A percentile compares a stretch with the other conserved stretches of the same genome.
Conservation (phyloP, 2,329 filamentous ascomycete species). For the Pseudocercospora pini-densiflorae region DNA sequence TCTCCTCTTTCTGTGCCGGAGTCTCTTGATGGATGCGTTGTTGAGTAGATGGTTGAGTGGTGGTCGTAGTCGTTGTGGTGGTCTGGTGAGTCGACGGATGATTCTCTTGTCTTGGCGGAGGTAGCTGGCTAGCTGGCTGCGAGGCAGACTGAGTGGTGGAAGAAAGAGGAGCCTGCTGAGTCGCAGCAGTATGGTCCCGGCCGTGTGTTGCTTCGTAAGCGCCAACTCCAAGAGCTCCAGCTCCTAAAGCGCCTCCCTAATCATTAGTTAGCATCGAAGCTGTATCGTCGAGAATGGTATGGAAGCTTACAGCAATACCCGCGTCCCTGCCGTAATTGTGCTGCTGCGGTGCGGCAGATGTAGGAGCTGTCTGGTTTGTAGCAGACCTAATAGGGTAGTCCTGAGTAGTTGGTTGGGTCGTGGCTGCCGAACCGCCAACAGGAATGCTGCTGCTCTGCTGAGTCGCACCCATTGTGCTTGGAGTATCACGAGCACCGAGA, state of each 20-base stretch:
- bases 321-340: conserved; percentile 40
- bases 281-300: not conserved
- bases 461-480: not conserved
- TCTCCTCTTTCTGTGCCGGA: not conserved
- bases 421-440: not conserved
- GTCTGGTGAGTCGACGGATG: not conserved
- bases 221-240: conserved; percentile 20
- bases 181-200: not conserved
- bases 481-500: not conserved
- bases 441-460: conserved; percentile 8
- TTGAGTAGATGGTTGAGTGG: not conserved
- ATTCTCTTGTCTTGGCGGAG: not conserved
- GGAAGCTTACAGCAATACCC: conserved; percentile 28
- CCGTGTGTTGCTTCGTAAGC: not conserved
- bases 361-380: conserved; percentile 2
- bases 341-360: not conserved
- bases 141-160: not conserved
- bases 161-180: not conserved
- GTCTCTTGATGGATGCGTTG: conserved; percentile 3
- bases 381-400: not conserved
- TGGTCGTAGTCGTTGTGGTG: not conserved
- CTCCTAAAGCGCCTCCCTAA: conserved; percentile 35
- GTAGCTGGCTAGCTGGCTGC: not conserved
- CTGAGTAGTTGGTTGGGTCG: conserved; percentile 3
- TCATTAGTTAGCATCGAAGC: not conserved